Evolutionary conservation across 257 asterid species (phyloP).

Genomic region (Solanum chilense): DNA sequence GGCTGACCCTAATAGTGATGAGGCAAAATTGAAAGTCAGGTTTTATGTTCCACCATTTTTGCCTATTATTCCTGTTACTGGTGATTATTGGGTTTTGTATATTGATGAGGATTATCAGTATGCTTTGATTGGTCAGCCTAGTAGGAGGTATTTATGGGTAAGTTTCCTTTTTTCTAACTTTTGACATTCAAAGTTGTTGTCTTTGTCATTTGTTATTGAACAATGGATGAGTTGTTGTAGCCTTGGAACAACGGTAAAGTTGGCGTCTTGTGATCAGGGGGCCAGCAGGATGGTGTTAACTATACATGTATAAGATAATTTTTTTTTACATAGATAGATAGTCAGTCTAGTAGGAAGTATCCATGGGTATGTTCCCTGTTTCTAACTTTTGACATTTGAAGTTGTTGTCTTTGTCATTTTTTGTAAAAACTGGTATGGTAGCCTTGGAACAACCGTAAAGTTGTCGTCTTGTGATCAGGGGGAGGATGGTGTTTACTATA

Average conservation of each 20-base stretch:
- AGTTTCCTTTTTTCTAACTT: not conserved
- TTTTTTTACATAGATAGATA: conserved; percentile 16
- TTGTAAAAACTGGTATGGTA: not conserved
- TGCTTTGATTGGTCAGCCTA: conserved; percentile 64
- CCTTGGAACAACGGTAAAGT: no score
- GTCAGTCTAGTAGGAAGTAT: conserved; percentile 50
- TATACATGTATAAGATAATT: no score
- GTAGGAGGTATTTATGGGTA: conserved; percentile 74
- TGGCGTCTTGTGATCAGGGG: no score
- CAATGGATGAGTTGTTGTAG: not conserved
- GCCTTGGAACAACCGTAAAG: not conserved
- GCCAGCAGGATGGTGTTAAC: no score
- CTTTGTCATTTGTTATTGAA: not conserved
- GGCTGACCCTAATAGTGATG: conserved; percentile 47
- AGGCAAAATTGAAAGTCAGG: conserved; percentile 26
- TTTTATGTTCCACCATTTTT: conserved; percentile 33
- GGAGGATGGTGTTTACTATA: not conserved
- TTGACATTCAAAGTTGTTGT: not conserved
- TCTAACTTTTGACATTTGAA: not conserved
- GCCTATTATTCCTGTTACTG: conserved; percentile 21
- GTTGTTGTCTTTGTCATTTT: not conserved
- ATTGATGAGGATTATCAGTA: conserved; percentile 16
- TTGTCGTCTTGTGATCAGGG: not conserved
- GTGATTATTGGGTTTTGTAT: conserved; percentile 27
- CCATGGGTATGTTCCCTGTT: conserved; percentile 53